Conservation (phyloP, 257 asterid species). For the Nicotiana undulata region DNA sequence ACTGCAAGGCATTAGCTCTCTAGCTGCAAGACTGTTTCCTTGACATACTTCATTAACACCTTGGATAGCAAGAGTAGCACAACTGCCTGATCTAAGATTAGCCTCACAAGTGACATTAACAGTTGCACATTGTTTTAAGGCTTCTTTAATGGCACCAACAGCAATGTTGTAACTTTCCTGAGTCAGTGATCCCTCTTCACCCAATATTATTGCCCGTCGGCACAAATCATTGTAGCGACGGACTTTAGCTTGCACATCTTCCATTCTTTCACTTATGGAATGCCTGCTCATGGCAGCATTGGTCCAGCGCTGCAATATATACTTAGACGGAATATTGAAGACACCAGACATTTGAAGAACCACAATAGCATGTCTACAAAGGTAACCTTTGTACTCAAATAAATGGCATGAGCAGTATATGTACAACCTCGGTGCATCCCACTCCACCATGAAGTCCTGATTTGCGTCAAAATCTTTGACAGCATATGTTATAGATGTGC, state of each 20-base stretch:
- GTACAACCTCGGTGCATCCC: constrained; percentile 51
- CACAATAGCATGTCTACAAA: constrained; percentile 83
- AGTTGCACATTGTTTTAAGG: constrained; percentile 45
- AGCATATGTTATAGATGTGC: constrained; percentile 32
- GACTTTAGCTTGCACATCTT: constrained; percentile 73
- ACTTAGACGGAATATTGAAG: constrained; percentile 63
- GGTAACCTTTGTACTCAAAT: constrained; percentile 77
- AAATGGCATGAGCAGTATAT: constrained; percentile 63
- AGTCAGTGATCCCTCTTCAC: constrained; percentile 91
- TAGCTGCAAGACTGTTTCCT: constrained; percentile 22
- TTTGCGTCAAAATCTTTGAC: constrained; percentile 68
- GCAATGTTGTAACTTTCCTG: constrained; percentile 71
- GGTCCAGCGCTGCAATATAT: constrained; percentile 84
- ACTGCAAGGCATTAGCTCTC: constrained; percentile 30
- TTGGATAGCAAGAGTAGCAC: constrained; percentile 33
- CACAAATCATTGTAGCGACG: constrained; percentile 85
- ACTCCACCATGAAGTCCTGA: constrained; percentile 62
- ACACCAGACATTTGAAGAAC: constrained; percentile 98
- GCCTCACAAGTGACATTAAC: constrained; percentile 26
- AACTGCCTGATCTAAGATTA: constrained; percentile 30
- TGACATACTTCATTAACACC: constrained; percentile 34
- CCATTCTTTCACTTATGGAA: constrained; percentile 55
- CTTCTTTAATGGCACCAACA: constrained; percentile 52
- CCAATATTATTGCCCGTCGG: constrained; percentile 78
- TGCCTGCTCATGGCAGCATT: constrained; percentile 75